A percentile compares a stretch with the other conserved stretches of the same genome.
Conservation (phyloP, 176 grass and related monocot species). For the Oropetium thomaeum region DNA sequence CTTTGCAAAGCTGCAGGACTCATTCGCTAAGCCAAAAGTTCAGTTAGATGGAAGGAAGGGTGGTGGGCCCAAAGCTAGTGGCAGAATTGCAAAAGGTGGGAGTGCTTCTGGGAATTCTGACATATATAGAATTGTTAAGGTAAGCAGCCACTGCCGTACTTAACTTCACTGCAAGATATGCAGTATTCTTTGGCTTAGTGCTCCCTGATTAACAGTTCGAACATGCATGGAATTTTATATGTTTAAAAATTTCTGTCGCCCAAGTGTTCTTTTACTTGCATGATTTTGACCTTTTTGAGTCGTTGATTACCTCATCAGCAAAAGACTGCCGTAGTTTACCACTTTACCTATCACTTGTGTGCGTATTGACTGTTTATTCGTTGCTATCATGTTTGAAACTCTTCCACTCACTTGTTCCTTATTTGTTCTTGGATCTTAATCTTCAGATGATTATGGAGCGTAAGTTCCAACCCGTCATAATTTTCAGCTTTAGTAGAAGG, state of each 20-base stretch:
- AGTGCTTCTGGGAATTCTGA: constrained; percentile 70
- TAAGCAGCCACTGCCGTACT: constrained; percentile 7
- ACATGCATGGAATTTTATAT: neutral
- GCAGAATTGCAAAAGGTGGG: constrained; percentile 80
- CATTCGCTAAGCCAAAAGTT: constrained; percentile 61
- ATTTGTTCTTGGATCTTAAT: constrained; percentile 21
- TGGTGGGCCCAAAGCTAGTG: constrained; percentile 53
- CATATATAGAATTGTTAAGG: constrained; percentile 91
- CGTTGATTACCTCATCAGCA: too few species aligned
- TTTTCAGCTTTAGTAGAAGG: constrained; percentile 98
- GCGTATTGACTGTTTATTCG: constrained; percentile 5
- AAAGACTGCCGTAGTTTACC: too few species aligned
- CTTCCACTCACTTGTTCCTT: constrained; percentile 13
- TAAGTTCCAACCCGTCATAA: constrained; percentile 94
- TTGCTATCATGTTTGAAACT: constrained; percentile 15
- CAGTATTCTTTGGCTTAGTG: constrained; percentile 14
- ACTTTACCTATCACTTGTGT: constrained; percentile 1
- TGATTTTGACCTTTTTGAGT: too few species aligned
- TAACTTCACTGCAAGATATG: constrained; percentile 8
- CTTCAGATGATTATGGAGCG: constrained; percentile 99
- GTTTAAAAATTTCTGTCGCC: neutral
- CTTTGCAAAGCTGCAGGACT: constrained; percentile 85
- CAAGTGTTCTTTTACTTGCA: neutral
- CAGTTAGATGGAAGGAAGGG: constrained; percentile 49
- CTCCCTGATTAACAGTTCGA: constrained; percentile 15